phyloP scores from a whole-genome alignment of 2,329 filamentous ascomycete species.

The Sporothrix pallida region DNA sequence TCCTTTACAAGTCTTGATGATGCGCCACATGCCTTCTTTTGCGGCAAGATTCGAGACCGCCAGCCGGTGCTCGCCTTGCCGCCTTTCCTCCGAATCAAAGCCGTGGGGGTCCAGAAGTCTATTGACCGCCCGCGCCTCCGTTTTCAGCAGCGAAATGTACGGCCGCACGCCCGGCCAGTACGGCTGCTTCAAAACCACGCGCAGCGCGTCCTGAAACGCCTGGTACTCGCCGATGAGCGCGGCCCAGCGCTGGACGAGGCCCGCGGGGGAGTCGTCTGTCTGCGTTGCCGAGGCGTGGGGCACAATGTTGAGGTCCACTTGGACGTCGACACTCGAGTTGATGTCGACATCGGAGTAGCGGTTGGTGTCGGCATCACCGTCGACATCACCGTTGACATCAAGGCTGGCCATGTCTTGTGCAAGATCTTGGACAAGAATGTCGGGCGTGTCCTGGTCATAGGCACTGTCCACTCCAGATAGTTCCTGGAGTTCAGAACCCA shows the following conservation, averaged over 20 bases:
- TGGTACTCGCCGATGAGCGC: conserved; percentile 35
- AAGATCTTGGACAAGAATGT: too few species aligned
- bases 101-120: neutral
- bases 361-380: too few species aligned
- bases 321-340: too few species aligned
- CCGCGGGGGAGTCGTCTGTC: neutral
- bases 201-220: conserved; percentile 33
- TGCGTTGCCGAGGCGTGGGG: neutral
- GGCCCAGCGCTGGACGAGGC: conserved; percentile 32
- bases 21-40: conserved; percentile 40
- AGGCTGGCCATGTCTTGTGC: too few species aligned
- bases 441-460: too few species aligned
- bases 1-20: conserved; percentile 43
- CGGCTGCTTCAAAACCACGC: conserved; percentile 28
- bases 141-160: conserved; percentile 33
- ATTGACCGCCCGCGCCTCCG: conserved; percentile 30
- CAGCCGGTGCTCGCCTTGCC: conserved; percentile 16
- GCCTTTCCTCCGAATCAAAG: neutral
- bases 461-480: too few species aligned
- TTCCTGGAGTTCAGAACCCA: too few species aligned
- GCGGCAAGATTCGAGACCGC: conserved; percentile 36
- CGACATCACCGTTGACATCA: too few species aligned
- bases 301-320: too few species aligned
- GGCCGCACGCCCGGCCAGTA: conserved; percentile 37
- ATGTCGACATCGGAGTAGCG: too few species aligned